Evolutionary conservation across 176 grass and related monocot species (phyloP).

Genomic region (Eleusine coracana): DNA sequence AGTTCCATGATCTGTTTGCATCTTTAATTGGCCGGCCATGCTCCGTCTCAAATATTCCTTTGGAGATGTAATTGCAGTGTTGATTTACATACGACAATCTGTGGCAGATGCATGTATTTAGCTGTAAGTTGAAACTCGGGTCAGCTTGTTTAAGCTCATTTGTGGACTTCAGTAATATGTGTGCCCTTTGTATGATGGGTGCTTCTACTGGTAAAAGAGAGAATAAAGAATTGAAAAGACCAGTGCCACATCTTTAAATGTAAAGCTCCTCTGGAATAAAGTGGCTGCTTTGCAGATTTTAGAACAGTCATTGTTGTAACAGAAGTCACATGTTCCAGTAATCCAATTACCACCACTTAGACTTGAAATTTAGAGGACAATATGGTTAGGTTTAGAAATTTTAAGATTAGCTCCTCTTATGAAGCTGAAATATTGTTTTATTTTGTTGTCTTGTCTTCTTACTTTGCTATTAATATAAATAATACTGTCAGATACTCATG

Average conservation of each 20-base stretch:
- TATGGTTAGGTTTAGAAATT: constrained; percentile 10
- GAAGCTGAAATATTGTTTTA: constrained; percentile 15
- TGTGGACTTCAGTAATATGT: not conserved
- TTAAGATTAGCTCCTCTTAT: constrained; percentile 20
- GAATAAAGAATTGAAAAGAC: not conserved
- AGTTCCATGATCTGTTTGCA: constrained; percentile 70
- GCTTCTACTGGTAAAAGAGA: constrained; percentile 18
- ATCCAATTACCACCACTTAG: not conserved
- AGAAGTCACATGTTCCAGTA: constrained; percentile 19
- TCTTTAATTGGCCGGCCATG: constrained; percentile 64
- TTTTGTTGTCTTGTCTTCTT: constrained; percentile 16
- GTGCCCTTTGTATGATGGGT: constrained; percentile 10
- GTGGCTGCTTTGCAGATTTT: not conserved
- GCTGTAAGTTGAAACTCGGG: constrained; percentile 15
- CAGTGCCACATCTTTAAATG: not conserved
- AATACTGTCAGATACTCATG: constrained; percentile 7
- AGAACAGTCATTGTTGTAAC: not conserved
- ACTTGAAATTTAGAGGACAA: not conserved
- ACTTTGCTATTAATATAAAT: constrained; percentile 13
- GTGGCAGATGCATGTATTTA: constrained; percentile 1
- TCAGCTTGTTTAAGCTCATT: constrained; percentile 26
- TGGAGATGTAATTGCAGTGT: constrained; percentile 31
- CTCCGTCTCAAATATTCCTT: constrained; percentile 38
- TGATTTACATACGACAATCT: constrained; percentile 28
- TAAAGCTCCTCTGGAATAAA: not conserved